Base-by-base conservation (phyloP, 805 yeast species). In the Brettanomyces nanus region DNA sequence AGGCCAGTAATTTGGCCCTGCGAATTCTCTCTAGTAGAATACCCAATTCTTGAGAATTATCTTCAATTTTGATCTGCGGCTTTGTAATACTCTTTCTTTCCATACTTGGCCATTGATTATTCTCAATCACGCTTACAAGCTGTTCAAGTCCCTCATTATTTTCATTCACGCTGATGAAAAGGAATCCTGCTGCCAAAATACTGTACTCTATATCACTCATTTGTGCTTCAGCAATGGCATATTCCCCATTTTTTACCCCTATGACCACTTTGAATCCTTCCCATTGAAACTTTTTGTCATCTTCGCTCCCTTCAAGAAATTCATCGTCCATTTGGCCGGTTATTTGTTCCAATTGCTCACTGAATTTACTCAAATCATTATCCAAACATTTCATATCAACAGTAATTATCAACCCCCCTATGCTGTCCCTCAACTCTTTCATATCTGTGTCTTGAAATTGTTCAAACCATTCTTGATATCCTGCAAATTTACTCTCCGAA, bases 381-480 rank as follows among this genome's bases (percentile, higher is more conserved):
- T 25, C 11, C 4, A 19, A 5, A 3, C 19, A 11, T 6, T 22
- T 14, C 31, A 59, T 35, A 41, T 63, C 58, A 11, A 71, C 27
- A 1, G 73, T 65, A 41, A 70, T 54, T 3, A 73, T 52, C 9
- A 71, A 21, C 1, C 78, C 79, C 31, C 66, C 70, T 3, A 73
- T 30, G 1, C 51, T 67, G 17, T 66, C 71, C 19, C 78, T 52
- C 25, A 73, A 48, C 37, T 71, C 77, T 19, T 41, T 46, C 40
- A 52, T 58, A 28, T 70, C 75, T 0, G 47, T 56, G 1, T 53
- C 37, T 7, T 31, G 11, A 40, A 73, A 65, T 41, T 73, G 76
- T 0, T 45, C 34, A 28, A 41, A 40, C 74, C 77, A 72, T 3
- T 46, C 37, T 5, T 20, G 19, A 27, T 39, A 38, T 5, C 27